phyloP scores from a whole-genome alignment of 208 protist species.

The Acanthamoeba culbertsoni region DNA sequence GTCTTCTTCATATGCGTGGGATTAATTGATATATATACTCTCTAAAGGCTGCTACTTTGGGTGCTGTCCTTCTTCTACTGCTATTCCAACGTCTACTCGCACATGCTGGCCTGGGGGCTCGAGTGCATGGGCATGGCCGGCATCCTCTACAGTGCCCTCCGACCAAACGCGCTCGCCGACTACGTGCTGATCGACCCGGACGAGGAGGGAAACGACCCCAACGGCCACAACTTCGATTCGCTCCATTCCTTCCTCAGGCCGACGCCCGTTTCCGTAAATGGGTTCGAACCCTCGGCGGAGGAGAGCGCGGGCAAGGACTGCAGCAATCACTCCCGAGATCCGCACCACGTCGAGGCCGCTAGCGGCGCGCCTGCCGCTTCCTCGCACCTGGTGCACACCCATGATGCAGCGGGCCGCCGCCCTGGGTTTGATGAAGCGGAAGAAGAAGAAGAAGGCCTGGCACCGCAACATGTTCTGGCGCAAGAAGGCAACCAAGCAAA shows the following conservation, averaged over 20 bases:
- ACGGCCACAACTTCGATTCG: not conserved
- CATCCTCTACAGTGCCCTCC: constrained; percentile 23
- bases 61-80: constrained; percentile 41
- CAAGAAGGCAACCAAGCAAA: too few relatives aligned
- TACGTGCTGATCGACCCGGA: not conserved
- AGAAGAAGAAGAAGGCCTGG: too few relatives aligned
- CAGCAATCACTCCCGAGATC: too few relatives aligned
- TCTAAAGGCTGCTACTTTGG: not conserved
- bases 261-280: not conserved
- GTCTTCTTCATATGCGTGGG: not conserved
- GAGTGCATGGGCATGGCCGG: constrained; percentile 24
- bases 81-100: constrained; percentile 43
- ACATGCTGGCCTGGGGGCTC: not conserved
- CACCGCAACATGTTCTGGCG: too few relatives aligned
- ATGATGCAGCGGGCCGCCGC: too few relatives aligned
- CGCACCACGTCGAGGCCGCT: too few relatives aligned
- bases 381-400: too few relatives aligned
- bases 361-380: too few relatives aligned
- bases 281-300: too few relatives aligned
- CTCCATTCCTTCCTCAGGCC: not conserved
- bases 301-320: too few relatives aligned
- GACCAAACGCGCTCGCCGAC: not conserved
- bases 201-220: not conserved
- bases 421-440: too few relatives aligned
- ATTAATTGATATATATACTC: not conserved